phyloP scores from a whole-genome alignment of 352 stramenopile species.

The Phytophthora agathidicida region DNA sequence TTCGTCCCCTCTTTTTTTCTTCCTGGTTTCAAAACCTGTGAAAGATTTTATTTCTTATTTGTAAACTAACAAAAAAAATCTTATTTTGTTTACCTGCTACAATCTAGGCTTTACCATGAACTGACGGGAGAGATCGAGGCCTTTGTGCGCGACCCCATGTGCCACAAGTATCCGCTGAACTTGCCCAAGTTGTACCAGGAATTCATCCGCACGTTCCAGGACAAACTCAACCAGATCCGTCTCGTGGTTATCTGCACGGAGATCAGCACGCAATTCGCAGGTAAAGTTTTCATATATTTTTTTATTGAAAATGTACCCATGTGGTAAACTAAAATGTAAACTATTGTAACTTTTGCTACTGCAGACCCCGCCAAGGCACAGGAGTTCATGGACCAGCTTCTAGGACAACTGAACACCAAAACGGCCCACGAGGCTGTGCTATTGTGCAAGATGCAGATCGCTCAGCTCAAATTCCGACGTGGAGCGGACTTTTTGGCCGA shows the following conservation, averaged over 20 bases:
- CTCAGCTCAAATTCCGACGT: conserved; percentile 71
- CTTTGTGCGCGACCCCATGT: conserved; percentile 89
- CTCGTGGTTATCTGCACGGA: conserved; percentile 92
- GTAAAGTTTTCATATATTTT: conserved; percentile 26
- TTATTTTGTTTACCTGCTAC: conserved; percentile 5
- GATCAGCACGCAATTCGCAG: conserved; percentile 80
- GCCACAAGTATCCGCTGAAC: conserved; percentile 62
- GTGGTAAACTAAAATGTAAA: conserved; percentile 1
- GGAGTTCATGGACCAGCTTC: conserved; percentile 72
- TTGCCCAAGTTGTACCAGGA: conserved; percentile 90
- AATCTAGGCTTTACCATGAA: conserved; percentile 98
- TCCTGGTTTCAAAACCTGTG: background rate
- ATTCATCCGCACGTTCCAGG: conserved; percentile 94
- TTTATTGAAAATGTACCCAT: conserved; percentile 16
- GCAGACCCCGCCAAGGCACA: conserved; percentile 68
- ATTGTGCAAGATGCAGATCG: conserved; percentile 82
- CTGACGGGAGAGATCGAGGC: conserved; percentile 93
- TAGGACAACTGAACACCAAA: conserved; percentile 63
- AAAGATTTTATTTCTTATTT: conserved; percentile 1
- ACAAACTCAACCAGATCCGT: conserved; percentile 96
- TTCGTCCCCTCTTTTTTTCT: background rate
- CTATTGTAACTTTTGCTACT: conserved; percentile 7
- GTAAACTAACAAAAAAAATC: background rate
- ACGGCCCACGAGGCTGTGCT: conserved; percentile 69
- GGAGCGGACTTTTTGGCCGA: conserved; percentile 58